A percentile compares a stretch with the other conserved stretches of the same genome.
These are phyloP conservation scores for Isochrysis galbana DNA, from an alignment of 78 protist species.

Conservation along the genomic window DNA sequence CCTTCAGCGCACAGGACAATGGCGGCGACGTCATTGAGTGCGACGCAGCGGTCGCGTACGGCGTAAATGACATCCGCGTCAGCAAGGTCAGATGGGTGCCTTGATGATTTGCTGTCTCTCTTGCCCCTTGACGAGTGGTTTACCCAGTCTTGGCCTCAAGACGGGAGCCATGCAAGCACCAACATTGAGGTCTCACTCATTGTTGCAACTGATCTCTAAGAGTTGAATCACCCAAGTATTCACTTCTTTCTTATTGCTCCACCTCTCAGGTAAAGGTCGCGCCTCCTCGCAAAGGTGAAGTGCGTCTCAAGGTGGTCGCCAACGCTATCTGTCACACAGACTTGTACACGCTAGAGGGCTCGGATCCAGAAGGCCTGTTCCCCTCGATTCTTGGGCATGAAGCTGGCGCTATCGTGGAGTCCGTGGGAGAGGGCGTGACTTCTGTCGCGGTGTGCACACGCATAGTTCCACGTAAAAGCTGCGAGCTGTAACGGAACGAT, in stretches of 20 bases:
- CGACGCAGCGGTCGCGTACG: constrained; percentile 20
- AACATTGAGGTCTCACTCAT: too few relatives aligned
- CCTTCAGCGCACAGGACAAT: too few relatives aligned
- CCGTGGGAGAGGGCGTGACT: neutral
- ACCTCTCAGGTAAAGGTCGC: neutral
- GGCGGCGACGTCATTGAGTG: too few relatives aligned
- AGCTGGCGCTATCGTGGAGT: neutral
- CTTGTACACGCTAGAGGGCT: constrained; percentile 14
- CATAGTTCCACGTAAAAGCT: too few relatives aligned
- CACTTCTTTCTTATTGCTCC: neutral
- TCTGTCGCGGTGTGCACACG: too few relatives aligned
- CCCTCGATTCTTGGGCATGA: constrained; percentile 48
- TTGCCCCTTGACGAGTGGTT: too few relatives aligned
- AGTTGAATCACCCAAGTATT: neutral
- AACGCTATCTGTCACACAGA: constrained; percentile 41
- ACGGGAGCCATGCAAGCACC: too few relatives aligned
- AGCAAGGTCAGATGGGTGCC: neutral
- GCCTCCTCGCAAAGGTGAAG: constrained; percentile 12
- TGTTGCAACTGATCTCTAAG: neutral
- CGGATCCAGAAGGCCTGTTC: constrained; percentile 48
- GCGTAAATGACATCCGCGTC: neutral
- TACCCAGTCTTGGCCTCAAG: too few relatives aligned
- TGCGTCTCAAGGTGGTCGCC: neutral
- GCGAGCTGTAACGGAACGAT: too few relatives aligned
- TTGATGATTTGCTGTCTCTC: too few relatives aligned